Base-by-base conservation (phyloP, 495 filamentous ascomycete genomes). In the Xeromyces bisporus region DNA sequence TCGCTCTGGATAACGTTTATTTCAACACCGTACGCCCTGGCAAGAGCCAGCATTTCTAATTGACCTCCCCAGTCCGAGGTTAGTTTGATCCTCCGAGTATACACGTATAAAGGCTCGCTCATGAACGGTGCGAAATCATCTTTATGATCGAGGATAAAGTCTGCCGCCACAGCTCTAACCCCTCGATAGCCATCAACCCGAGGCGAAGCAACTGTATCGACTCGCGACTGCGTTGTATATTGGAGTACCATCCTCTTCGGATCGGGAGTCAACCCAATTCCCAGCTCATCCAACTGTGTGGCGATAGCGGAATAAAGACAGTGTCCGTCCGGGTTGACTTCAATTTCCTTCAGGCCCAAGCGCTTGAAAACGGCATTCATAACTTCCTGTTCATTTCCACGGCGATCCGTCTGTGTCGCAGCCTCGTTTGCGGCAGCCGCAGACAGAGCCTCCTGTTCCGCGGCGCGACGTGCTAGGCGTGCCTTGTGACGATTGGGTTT, bases 51-150 rank as follows among this genome's bases (percentile, higher is more conserved):
- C 18, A 96, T 58, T 60, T 97, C 89, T 33, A 92, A 45, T 57
- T 96, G 83, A 0, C 89, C 89, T 20, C 89, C 89, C 89, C 89
- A 97, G 56, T 94, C 91, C 0, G 84, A 87, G 17, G 89, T 94
- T 31, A 89, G 73, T 35, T 73, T 59, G 16, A 97, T 80, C 54
- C 77, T 82, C 28, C 56, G 50, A 15, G 81, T 67, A 45, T 96
- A 92, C 3, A 56, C 59, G 10, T 69, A 69, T 16, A 94, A 51
- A 10, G 73, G 72, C 52, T 89, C 83, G 46, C 93, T 89, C 44
- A 97, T 70, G 48, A 77, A 97, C 0, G 67, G 56, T 21, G 50
- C 61, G 34, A 77, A 79, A 25, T 77, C 73, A 28, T 73, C 69
- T 26, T 60, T 54, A 40, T 76, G 58, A 26, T 66, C 47, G 23